Percentiles rank a stretch among this genome's conserved stretches.
Conservation (phyloP, 331 rosid species). For the Phaseolus coccineus region DNA sequence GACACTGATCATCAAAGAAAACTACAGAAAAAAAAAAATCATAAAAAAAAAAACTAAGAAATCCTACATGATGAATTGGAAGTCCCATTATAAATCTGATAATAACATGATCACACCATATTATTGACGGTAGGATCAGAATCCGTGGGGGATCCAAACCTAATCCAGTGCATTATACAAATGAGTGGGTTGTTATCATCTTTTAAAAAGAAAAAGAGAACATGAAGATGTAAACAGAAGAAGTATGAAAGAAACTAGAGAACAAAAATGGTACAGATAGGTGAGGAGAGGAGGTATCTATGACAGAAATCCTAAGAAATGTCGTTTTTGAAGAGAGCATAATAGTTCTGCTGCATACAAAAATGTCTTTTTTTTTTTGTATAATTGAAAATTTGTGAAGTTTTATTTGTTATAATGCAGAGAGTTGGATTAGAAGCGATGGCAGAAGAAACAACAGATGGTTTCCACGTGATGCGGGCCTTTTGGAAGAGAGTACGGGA, state of each 20-base stretch:
- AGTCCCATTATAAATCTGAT: not conserved
- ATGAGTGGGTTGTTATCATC: not conserved
- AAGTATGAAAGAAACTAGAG: conserved; percentile 10
- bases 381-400: too few relatives aligned
- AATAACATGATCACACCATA: not conserved
- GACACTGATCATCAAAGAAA: too few relatives aligned
- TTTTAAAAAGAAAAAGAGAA: not conserved
- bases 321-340: conserved; percentile 62
- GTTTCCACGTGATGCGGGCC: conserved; percentile 93
- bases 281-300: conserved; percentile 54
- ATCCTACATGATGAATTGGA: too few relatives aligned
- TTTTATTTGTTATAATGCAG: not conserved
- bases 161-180: not conserved
- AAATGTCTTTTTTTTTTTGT: not conserved
- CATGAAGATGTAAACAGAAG: not conserved
- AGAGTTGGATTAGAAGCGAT: conserved; percentile 45
- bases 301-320: conserved; percentile 61
- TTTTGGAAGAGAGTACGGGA: conserved; percentile 78
- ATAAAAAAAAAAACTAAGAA: too few relatives aligned
- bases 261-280: conserved; percentile 56
- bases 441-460: conserved; percentile 60
- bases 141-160: not conserved
- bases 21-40: too few relatives aligned
- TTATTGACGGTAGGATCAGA: not conserved
- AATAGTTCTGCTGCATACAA: conserved; percentile 48